These are phyloP conservation scores for Jamesozyma piceae DNA, from an alignment of 805 yeast species.

Conservation along the genomic window DNA sequence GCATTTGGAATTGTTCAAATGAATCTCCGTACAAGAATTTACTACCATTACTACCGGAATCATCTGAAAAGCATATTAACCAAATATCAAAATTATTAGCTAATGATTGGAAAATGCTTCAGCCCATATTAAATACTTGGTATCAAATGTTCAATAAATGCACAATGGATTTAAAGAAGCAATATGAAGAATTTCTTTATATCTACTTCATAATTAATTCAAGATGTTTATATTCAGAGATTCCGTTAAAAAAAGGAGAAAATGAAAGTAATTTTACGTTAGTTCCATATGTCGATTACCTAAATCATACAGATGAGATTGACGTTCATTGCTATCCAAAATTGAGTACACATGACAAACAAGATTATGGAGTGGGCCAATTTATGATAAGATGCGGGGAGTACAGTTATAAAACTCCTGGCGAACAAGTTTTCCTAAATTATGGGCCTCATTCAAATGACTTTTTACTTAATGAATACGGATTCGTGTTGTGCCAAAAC, in stretches of 20 bases:
- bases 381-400: conserved; percentile 25
- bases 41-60: conserved; percentile 36
- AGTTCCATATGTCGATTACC: conserved; percentile 85
- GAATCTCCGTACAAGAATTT: conserved; percentile 22
- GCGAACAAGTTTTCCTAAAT: conserved; percentile 57
- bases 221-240: conserved; percentile 73
- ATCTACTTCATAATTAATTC: conserved; percentile 87
- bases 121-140: conserved; percentile 20
- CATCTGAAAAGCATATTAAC: conserved; percentile 33
- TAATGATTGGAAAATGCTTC: conserved; percentile 37
- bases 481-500: conserved; percentile 55
- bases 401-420: conserved; percentile 12
- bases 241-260: conserved; percentile 43
- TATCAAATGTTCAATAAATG: conserved; percentile 2
- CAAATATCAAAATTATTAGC: conserved; percentile 37
- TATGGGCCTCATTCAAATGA: conserved; percentile 89
- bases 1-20: conserved; percentile 44
- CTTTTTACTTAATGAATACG: conserved; percentile 77
- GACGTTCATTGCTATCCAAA: conserved; percentile 46
- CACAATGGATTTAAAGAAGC: not conserved
- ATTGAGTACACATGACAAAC: conserved; percentile 33
- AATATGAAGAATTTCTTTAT: conserved; percentile 38
- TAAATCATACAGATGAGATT: conserved; percentile 52
- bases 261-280: conserved; percentile 61
- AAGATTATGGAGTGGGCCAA: conserved; percentile 22